Evolutionary conservation across 345 rosid genomes (phyloP), one percentile per base, ranked within the genome.

Genomic region (Corchorus olitorius): DNA sequence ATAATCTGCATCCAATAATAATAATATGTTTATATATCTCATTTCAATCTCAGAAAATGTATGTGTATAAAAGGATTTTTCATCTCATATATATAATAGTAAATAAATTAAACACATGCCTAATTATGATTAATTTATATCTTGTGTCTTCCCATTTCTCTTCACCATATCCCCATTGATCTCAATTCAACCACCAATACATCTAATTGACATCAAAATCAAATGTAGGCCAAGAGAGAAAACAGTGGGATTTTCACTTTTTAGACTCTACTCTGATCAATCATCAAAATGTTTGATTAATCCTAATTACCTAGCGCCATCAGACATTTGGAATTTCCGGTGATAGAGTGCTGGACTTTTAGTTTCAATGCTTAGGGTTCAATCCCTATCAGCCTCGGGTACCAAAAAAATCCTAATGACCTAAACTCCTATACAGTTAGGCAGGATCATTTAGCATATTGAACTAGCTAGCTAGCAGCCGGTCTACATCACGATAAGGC

Each of bases 401-500:
- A 27, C 27, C 27, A 27, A 27, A 27, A 27, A 27, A 27, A 27
- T 27, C 61, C 33, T 9, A 2, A 8, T 1, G 8, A 19, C 60
- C 60, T n/a, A 55, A 55, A 55, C 60, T 20, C 27, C 27, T n/a
- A 2, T 27, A 17, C 2, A 17, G 1, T 27, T 27, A 35, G 20
- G 11, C 10, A 3, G 17, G 19, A 49, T 15, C 6, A 4, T 14
- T 14, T 10, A 12, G 35, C 49, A 65, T 46, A 65, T 46, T 67
- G 39, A 48, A 46, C 43, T 48, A 68, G 37, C 45, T 27, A 27
- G 27, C 27, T 27, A 27, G 27, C 27, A 27, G 27, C n/a, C 33
- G 46, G 73, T 69, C 73, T 33, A 27, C 33, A 69, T 69, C 73
- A 16, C 60, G 33, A 34, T 16, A 69, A 50, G 27, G 27, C 45